Base-by-base conservation (phyloP, 1,284 basidiomycete species). In the Pseudozyma thailandica region DNA sequence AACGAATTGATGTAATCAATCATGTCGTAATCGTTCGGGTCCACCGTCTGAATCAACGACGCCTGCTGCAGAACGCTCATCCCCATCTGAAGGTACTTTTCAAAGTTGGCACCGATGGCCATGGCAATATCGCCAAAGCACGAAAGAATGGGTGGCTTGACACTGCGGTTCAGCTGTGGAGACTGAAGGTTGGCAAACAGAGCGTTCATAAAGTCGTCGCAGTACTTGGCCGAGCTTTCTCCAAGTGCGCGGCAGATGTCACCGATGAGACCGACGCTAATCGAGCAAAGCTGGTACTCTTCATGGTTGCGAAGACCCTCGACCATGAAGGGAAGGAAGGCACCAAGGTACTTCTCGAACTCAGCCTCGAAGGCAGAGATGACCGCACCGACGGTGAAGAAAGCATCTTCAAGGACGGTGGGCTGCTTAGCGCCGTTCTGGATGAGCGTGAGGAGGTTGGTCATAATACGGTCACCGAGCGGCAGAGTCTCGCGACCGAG, bases 51-150 rank as follows among this genome's bases (percentile, higher is more conserved):
- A 50, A 80, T 88, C 39, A 89, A 86, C 21, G 93, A 92, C 0
- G 95, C 95, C 85, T 98, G 94, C 74, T 89, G 88, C 50, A 99
- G 86, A 25, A 98, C 94, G 45, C 86, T 88, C 92, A 97, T 94
- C 5, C 93, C 92, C 9, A 92, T 92, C 62, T 90, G 89, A 47
- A 97, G 86, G 84, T 91, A 98, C 1, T 93, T 93, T 79, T 92
- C 91, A 83, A 97, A 99, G 12, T 86, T 86, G 25, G 75, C 78
- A 1, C 93, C 93, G 68, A 97, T 91, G 1, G 96, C 94, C 21
- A 98, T 87, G 8, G 94, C 95, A 72, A 99, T 91, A 83, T 99
- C 95, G 33, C 96, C 96, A 80, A 99, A 98, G 84, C 92, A 94
- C 15, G 92, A 90, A 63, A 98, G 85, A 75, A 98, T 93, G 15